These are phyloP conservation scores for Pichia sp. DNA, from an alignment of 1,139 yeast genomes.

Conservation along the genomic window DNA sequence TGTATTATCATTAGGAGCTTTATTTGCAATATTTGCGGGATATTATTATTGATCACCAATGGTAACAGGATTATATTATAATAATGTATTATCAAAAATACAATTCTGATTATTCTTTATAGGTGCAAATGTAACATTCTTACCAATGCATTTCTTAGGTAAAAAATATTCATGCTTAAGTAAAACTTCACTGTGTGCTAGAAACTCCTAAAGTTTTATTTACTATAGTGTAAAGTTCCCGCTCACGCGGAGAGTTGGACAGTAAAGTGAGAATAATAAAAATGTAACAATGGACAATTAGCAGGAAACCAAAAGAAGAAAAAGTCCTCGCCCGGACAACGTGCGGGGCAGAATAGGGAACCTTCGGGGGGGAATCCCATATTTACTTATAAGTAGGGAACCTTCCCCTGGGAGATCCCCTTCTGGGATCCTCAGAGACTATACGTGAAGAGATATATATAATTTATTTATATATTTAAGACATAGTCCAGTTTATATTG, in stretches of 20 bases:
- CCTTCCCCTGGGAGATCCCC: no score
- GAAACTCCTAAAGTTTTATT: constrained; percentile 10
- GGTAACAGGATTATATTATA: constrained; percentile 5
- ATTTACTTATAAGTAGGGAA: not conserved
- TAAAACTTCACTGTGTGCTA: no score
- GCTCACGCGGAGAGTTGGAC: no score
- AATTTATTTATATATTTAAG: constrained; percentile 6
- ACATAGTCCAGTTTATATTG: constrained; percentile 5
- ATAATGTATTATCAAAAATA: constrained; percentile 2
- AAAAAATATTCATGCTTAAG: no score
- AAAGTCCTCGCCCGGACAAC: not conserved
- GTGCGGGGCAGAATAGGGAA: not conserved
- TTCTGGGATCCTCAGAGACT: constrained; percentile 12
- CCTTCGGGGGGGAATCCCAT: no score
- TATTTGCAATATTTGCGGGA: constrained; percentile 20
- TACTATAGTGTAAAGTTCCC: not conserved
- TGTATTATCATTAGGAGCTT: constrained; percentile 20
- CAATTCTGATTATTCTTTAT: constrained; percentile 4
- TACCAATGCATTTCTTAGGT: constrained; percentile 3
- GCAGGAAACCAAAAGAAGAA: constrained; percentile 2
- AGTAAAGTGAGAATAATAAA: constrained; percentile 4
- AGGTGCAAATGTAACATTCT: constrained; percentile 2
- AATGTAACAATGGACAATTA: constrained; percentile 5
- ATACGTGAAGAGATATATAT: constrained; percentile 10
- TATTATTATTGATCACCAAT: constrained; percentile 18